These are phyloP conservation scores for Cyberlindnera euphorbiiphila DNA, from an alignment of 805 yeast genomes.

Conservation along the genomic window DNA sequence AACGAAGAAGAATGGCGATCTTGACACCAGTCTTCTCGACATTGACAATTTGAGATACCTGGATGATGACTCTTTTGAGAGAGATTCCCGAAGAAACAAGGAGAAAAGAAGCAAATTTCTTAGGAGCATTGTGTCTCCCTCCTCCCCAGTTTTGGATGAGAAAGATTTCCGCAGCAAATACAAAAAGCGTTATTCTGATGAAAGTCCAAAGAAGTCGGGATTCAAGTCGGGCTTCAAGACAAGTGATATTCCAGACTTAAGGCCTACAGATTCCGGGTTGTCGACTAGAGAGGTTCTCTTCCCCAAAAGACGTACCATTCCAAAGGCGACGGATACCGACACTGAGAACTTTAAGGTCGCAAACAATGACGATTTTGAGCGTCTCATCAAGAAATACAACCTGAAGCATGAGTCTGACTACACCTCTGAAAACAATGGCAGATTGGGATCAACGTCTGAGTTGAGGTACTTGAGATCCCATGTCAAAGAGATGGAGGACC, in stretches of 20 bases:
- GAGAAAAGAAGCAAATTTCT: slow-evolving; percentile 21
- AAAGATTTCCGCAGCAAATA: not conserved
- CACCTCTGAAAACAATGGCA: not conserved
- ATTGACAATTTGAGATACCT: slow-evolving; percentile 17
- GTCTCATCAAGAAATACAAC: slow-evolving; percentile 15
- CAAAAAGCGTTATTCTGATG: not conserved
- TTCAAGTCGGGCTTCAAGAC: slow-evolving; percentile 9
- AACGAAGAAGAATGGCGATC: not conserved
- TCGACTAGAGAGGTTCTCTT: not conserved
- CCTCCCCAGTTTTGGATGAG: not conserved
- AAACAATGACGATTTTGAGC: slow-evolving; percentile 10
- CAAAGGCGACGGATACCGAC: slow-evolving; percentile 1
- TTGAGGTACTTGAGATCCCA: slow-evolving; percentile 4
- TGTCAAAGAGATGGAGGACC: slow-evolving; percentile 12
- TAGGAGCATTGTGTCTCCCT: slow-evolving; percentile 2
- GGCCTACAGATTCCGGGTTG: slow-evolving; percentile 2
- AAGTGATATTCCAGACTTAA: slow-evolving; percentile 12
- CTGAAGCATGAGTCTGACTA: slow-evolving; percentile 10
- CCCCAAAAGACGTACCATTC: slow-evolving; percentile 1
- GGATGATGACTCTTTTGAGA: slow-evolving; percentile 13
- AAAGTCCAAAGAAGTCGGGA: slow-evolving; percentile 1
- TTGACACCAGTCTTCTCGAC: slow-evolving; percentile 17
- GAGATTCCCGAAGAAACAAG: slow-evolving; percentile 11
- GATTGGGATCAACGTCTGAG: not conserved
- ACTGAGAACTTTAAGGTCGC: not conserved